These are phyloP conservation scores for Brassica incana DNA, from an alignment of 345 rosid species.

Conservation along the genomic window DNA sequence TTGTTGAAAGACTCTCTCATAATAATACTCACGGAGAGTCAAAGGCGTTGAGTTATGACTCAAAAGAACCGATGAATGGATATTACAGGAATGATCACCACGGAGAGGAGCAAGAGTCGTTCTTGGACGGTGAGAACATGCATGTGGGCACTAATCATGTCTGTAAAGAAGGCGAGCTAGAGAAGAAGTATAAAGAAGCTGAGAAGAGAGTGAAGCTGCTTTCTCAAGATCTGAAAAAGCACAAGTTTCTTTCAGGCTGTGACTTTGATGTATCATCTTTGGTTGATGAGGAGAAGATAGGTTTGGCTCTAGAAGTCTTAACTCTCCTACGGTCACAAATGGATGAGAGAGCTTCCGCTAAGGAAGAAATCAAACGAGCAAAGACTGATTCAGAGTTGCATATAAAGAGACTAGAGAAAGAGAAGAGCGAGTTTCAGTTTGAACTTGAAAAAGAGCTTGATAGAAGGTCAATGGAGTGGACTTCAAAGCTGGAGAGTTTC, in stretches of 20 bases:
- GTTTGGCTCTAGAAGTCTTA: slow-evolving; percentile 75
- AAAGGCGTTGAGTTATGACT: slow-evolving; percentile 10
- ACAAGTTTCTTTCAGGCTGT: slow-evolving; percentile 49
- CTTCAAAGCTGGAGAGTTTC: slow-evolving; percentile 66
- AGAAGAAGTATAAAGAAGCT: slow-evolving; percentile 66
- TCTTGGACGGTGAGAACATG: slow-evolving; percentile 40
- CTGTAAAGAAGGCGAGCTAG: slow-evolving; percentile 50
- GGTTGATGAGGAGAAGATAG: slow-evolving; percentile 65
- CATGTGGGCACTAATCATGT: background rate
- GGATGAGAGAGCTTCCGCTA: slow-evolving; percentile 57
- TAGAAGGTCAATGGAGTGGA: slow-evolving; percentile 90
- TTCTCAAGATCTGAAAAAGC: slow-evolving; percentile 64
- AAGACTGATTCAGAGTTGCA: slow-evolving; percentile 57
- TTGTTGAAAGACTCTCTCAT: slow-evolving; percentile 75
- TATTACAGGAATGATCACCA: slow-evolving; percentile 33
- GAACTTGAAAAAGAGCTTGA: slow-evolving; percentile 88
- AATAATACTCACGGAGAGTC: slow-evolving; percentile 41
- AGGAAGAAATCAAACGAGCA: slow-evolving; percentile 56
- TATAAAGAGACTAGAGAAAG: slow-evolving; percentile 62
- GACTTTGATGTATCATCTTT: slow-evolving; percentile 61
- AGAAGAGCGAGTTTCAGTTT: slow-evolving; percentile 70
- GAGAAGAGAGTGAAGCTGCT: slow-evolving; percentile 66
- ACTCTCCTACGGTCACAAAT: slow-evolving; percentile 64
- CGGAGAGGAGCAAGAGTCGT: slow-evolving; percentile 37
- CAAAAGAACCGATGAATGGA: slow-evolving; percentile 37